Conservation (phyloP, 352 stramenopile species). For the Aphanomyces stellatus region DNA sequence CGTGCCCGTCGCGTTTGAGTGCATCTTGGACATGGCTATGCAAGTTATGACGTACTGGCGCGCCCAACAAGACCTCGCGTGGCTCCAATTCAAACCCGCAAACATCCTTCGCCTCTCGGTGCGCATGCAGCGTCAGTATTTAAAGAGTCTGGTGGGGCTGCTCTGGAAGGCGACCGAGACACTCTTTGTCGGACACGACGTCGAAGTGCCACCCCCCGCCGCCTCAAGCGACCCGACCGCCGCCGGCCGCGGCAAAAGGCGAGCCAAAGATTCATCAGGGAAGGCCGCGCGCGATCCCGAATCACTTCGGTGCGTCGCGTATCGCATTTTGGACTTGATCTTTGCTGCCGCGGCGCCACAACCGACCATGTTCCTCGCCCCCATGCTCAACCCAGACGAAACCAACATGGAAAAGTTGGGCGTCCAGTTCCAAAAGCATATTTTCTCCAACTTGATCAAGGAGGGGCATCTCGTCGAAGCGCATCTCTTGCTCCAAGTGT, state of each 20-base stretch:
- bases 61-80: background rate
- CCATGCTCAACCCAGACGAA: background rate
- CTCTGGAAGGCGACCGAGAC: conserved; percentile 2
- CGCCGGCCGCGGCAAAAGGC: background rate
- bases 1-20: background rate
- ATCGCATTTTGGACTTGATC: background rate
- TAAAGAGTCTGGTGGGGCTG: background rate
- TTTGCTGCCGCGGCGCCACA: background rate
- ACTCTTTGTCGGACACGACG: background rate
- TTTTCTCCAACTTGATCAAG: conserved; percentile 10
- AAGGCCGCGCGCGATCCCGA: background rate
- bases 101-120: conserved; percentile 7
- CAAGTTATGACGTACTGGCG: background rate
- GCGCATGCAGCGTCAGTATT: conserved; percentile 13
- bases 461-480: background rate
- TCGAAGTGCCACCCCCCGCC: background rate
- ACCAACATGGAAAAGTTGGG: background rate
- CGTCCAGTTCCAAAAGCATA: conserved; percentile 7
- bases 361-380: background rate
- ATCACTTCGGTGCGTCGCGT: conserved; percentile 7
- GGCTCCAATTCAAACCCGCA: conserved; percentile 1
- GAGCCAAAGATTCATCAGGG: background rate
- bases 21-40: background rate
- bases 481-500: conserved; percentile 7
- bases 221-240: background rate